Percentiles rank a stretch among this genome's conserved stretches.
Evolutionary conservation across 73 alveolate genomes (phyloP).

Genomic region (Symbiodinium pilosum): DNA sequence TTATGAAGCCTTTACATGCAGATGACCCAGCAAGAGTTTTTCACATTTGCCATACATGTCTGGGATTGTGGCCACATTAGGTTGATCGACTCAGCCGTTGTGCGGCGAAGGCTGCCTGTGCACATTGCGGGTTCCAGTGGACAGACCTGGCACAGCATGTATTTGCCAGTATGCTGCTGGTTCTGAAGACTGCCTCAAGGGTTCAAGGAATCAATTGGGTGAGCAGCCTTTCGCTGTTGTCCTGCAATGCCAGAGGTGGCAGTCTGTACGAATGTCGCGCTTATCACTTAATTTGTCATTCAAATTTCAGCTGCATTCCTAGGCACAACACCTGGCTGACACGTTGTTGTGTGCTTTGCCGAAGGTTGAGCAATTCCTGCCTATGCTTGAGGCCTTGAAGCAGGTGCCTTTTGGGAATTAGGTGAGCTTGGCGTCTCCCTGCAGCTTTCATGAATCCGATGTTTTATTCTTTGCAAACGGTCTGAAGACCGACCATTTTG

Average conservation of each 20-base stretch:
- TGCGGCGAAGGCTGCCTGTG: constrained; percentile 78
- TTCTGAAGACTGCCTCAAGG: too few relatives aligned
- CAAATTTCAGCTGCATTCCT: neutral
- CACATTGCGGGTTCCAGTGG: too few relatives aligned
- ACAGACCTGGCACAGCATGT: too few relatives aligned
- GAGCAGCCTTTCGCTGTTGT: too few relatives aligned
- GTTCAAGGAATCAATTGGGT: too few relatives aligned
- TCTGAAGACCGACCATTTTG: neutral
- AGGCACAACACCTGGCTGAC: too few relatives aligned
- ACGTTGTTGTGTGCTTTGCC: too few relatives aligned
- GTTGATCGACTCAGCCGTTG: constrained; percentile 84
- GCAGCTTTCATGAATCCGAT: neutral
- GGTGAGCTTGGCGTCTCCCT: constrained; percentile 8
- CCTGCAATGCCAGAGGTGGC: too few relatives aligned
- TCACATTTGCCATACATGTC: neutral
- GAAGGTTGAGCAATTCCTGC: constrained; percentile 70
- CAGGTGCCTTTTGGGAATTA: constrained; percentile 54
- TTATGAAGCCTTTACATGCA: neutral
- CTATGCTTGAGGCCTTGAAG: constrained; percentile 68
- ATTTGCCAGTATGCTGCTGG: too few relatives aligned
- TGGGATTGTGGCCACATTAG: neutral
- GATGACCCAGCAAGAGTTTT: neutral
- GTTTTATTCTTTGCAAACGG: neutral
- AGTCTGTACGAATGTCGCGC: too few relatives aligned
- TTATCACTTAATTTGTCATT: too few relatives aligned